Evolutionary conservation across 2,329 filamentous ascomycete species (phyloP), one percentile per base, ranked within the genome.

Genomic region (Colletotrichum plurivorum): DNA sequence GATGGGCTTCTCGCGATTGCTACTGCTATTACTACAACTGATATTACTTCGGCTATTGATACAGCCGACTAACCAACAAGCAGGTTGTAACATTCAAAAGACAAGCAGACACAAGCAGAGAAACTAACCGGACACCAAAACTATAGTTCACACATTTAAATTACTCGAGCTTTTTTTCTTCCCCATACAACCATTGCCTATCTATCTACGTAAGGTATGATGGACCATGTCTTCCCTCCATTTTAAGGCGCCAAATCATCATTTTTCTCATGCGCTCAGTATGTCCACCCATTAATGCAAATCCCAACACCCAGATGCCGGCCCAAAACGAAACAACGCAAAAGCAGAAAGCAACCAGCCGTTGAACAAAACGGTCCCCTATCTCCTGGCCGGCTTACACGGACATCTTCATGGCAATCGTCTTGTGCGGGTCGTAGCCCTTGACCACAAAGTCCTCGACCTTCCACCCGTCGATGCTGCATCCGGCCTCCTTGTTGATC

Each of bases 391-490:
- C 8, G 31, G 16, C 46, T 62, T 74, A 94, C 67, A 98, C 95
- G 77, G 94, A 97, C 96, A 99, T 99, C 84, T 98, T 98, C 96
- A 99, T 99, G 52, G 93, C 88, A 82, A 99, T 97, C 5, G 88
- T 88, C 84, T 95, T 95, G 80, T 98, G 94, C 65, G 96, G 95
- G 57, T 95, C 89, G 79, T 99, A 99, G 0, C 92, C 95, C 76
- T 93, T 87, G 6, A 99, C 88, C 67, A 92, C 90, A 78, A 99
- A 95, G 70, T 99, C 95, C 73, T 97, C 94, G 1, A 90, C 85
- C 78, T 89, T 91, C 94, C 96, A 98, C 1, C 94, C 94, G 78
- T 99, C 96, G 75, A 98, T 94, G 73, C 88, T 92, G 1, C 92
- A 91, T 1, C 90, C 89, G 70, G 87, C 85, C 67, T 92, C 89